A percentile compares a stretch with the other conserved stretches of the same genome.
These are phyloP conservation scores for Vishniacozyma victoriae DNA, from an alignment of 768 basidiomycete genomes.

Conservation along the genomic window DNA sequence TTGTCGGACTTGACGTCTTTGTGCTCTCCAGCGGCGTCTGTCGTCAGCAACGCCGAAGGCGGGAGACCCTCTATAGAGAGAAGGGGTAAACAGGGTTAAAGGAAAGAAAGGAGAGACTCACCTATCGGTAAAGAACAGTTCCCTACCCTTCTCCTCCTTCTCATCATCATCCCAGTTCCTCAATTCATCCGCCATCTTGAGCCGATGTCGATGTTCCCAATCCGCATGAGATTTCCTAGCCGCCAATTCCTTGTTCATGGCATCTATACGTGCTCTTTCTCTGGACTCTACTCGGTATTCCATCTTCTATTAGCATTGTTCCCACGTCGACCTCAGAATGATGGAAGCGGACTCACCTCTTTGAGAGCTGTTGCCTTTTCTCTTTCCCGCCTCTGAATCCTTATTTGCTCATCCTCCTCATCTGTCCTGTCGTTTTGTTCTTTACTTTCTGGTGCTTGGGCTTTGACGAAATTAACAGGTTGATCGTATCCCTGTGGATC, in stretches of 20 bases:
- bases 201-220: constrained; percentile 24
- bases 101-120: constrained; percentile 44
- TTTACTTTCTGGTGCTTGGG: constrained; percentile 48
- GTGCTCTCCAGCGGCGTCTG: constrained; percentile 79
- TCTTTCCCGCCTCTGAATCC: constrained; percentile 65
- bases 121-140: constrained; percentile 88
- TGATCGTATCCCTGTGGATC: constrained; percentile 69
- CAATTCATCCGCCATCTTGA: constrained; percentile 55
- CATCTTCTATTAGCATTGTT: constrained; percentile 53
- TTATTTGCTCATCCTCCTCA: constrained; percentile 77
- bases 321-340: background rate
- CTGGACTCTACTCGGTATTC: constrained; percentile 89
- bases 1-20: constrained; percentile 63
- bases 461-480: constrained; percentile 75
- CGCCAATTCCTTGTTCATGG: constrained; percentile 43
- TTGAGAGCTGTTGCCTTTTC: constrained; percentile 80
- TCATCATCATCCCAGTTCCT: constrained; percentile 72
- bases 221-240: constrained; percentile 30
- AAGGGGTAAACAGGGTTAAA: background rate
- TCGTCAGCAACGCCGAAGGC: background rate
- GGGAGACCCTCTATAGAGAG: constrained; percentile 1
- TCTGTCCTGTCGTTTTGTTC: constrained; percentile 61
- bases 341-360: constrained; percentile 56
- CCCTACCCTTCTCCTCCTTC: constrained; percentile 90
- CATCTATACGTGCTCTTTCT: constrained; percentile 70